Evolutionary conservation across 371 early-diverging fungal genomes (phyloP).

Genomic region (Mycotypha africana): DNA sequence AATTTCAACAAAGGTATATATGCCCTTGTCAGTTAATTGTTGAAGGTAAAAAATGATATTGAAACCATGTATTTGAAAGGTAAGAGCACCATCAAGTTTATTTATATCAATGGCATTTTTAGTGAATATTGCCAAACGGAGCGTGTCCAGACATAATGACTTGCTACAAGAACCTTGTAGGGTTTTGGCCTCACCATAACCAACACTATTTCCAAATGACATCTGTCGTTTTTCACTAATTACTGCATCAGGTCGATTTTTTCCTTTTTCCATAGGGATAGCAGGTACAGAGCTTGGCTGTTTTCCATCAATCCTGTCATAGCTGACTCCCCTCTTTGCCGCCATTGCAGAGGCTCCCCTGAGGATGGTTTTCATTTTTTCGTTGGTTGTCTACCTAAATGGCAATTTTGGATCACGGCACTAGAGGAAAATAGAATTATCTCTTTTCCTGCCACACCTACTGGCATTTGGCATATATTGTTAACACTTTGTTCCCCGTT

Average conservation of each 20-base stretch:
- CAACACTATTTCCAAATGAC: conserved; percentile 3
- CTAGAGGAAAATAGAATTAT: no score
- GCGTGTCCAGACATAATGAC: neutral
- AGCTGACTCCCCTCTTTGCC: no score
- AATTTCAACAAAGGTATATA: conserved; percentile 24
- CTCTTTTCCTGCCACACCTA: no score
- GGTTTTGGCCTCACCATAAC: conserved; percentile 7
- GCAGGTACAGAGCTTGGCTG: no score
- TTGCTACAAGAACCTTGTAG: conserved; percentile 9
- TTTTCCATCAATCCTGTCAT: no score
- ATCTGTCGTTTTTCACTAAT: conserved; percentile 5
- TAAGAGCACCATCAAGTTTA: conserved; percentile 21
- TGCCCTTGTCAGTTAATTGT: conserved; percentile 15
- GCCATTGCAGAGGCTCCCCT: no score
- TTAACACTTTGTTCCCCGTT: no score
- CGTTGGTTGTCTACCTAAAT: no score
- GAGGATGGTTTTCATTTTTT: conserved; percentile 1
- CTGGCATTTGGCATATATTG: no score
- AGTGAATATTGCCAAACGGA: conserved; percentile 20
- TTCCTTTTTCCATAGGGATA: conserved; percentile 7
- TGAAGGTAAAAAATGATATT: conserved; percentile 19
- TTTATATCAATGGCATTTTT: conserved; percentile 25
- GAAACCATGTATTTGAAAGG: conserved; percentile 22
- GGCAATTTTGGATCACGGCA: no score
- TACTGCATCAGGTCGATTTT: conserved; percentile 6